A percentile compares a stretch with the other conserved stretches of the same genome.
Evolutionary conservation across 1,139 yeast species (phyloP).

Genomic region (Scheffersomyces stambukii): DNA sequence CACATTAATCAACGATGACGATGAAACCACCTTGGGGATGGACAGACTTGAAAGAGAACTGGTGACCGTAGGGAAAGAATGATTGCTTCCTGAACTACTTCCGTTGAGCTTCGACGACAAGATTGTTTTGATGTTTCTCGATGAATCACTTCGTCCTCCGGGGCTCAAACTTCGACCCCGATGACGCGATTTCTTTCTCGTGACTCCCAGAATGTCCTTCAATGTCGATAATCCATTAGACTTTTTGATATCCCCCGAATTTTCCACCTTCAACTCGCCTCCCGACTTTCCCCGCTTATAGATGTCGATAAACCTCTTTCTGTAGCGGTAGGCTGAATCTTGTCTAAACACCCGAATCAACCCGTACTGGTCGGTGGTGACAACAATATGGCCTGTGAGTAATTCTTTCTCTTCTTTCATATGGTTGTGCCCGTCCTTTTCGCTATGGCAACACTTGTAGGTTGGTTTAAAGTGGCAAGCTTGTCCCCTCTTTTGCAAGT

Average conservation of each 20-base stretch:
- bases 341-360: slow-evolving; percentile 73
- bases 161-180: slow-evolving; percentile 7
- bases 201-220: slow-evolving; percentile 1
- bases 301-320: slow-evolving; percentile 21
- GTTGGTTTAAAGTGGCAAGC: slow-evolving; percentile 9
- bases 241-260: slow-evolving; percentile 4
- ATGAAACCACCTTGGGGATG: too few relatives aligned
- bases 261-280: neutral
- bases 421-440: slow-evolving; percentile 22
- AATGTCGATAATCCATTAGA: neutral
- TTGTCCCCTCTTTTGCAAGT: slow-evolving; percentile 38
- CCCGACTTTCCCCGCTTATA: slow-evolving; percentile 9
- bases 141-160: too few relatives aligned
- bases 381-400: slow-evolving; percentile 48
- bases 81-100: too few relatives aligned
- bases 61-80: too few relatives aligned
- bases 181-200: neutral
- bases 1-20: too few relatives aligned
- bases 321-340: slow-evolving; percentile 53
- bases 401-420: slow-evolving; percentile 14
- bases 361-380: slow-evolving; percentile 76
- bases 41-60: too few relatives aligned
- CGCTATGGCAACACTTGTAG: slow-evolving; percentile 6
- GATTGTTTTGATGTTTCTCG: too few relatives aligned
- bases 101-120: too few relatives aligned